These are phyloP conservation scores for Suillus hirtellus DNA, from an alignment of 768 basidiomycete species.

Conservation along the genomic window DNA sequence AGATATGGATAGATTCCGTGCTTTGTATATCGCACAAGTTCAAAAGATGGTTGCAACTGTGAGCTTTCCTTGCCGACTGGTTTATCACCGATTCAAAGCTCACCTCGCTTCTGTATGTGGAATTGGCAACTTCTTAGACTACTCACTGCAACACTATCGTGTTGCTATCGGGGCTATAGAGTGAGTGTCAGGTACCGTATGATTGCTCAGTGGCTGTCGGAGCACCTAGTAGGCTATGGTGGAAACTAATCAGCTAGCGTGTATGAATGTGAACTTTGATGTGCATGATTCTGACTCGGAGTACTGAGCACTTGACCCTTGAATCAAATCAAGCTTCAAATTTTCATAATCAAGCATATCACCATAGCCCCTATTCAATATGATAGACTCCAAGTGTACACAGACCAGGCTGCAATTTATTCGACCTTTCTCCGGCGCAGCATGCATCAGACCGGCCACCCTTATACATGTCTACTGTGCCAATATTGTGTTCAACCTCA, in stretches of 20 bases:
- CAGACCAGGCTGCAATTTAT: no score
- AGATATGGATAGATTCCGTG: not conserved
- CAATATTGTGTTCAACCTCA: no score
- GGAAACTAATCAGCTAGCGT: not conserved
- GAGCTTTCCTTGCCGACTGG: slow-evolving; percentile 4
- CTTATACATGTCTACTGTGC: no score
- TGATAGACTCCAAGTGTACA: no score
- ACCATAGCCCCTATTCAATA: no score
- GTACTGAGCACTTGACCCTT: no score
- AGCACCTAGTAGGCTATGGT: not conserved
- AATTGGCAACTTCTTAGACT: not conserved
- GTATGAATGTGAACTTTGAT: not conserved
- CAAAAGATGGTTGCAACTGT: slow-evolving; percentile 5
- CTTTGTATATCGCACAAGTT: slow-evolving; percentile 4
- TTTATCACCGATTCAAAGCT: slow-evolving; percentile 8
- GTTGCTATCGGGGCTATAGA: not conserved
- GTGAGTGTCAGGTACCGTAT: not conserved
- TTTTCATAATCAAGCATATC: not conserved
- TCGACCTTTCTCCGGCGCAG: no score
- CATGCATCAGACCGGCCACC: no score
- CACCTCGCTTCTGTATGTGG: slow-evolving; percentile 4
- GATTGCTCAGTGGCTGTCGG: not conserved
- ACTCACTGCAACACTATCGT: not conserved
- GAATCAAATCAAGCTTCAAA: no score
- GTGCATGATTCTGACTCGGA: no score